These are phyloP conservation scores for Hortaea werneckii DNA, from an alignment of 2,329 filamentous ascomycete genomes.

Conservation along the genomic window DNA sequence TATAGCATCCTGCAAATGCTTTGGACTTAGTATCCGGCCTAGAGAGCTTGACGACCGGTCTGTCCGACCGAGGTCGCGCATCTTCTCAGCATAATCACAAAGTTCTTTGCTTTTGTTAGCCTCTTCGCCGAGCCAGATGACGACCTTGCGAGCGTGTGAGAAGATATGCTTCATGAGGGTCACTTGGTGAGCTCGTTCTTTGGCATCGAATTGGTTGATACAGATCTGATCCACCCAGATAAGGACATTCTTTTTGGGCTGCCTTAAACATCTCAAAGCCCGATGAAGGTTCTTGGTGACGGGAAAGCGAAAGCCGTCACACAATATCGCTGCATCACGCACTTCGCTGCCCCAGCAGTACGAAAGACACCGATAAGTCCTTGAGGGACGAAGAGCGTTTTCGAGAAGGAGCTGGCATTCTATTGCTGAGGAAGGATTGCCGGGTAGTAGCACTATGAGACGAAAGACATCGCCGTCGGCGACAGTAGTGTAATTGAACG, in stretches of 20 bases:
- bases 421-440: slow-evolving; percentile 10
- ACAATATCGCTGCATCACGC: slow-evolving; percentile 16
- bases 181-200: slow-evolving; percentile 25
- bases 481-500: slow-evolving; percentile 14
- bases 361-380: slow-evolving; percentile 17
- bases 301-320: slow-evolving; percentile 19
- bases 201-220: slow-evolving; percentile 25
- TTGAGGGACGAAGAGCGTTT: slow-evolving; percentile 10
- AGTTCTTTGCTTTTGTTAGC: slow-evolving; percentile 17
- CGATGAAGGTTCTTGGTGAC: slow-evolving; percentile 21
- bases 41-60: slow-evolving; percentile 7
- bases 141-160: slow-evolving; percentile 15
- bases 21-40: slow-evolving; percentile 12
- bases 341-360: slow-evolving; percentile 21
- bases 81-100: slow-evolving; percentile 19
- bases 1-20: slow-evolving; percentile 19
- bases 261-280: slow-evolving; percentile 15
- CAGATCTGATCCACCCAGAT: slow-evolving; percentile 25
- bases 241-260: slow-evolving; percentile 15
- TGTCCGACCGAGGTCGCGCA: slow-evolving; percentile 9
- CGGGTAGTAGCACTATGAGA: slow-evolving; percentile 15
- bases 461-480: slow-evolving; percentile 21
- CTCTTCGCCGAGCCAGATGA: slow-evolving; percentile 21
- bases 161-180: slow-evolving; percentile 28
- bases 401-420: slow-evolving; percentile 16